Percentiles rank a stretch among this genome's conserved stretches.
Conservation (phyloP, 768 basidiomycete species). For the Mrakia blollopis region DNA sequence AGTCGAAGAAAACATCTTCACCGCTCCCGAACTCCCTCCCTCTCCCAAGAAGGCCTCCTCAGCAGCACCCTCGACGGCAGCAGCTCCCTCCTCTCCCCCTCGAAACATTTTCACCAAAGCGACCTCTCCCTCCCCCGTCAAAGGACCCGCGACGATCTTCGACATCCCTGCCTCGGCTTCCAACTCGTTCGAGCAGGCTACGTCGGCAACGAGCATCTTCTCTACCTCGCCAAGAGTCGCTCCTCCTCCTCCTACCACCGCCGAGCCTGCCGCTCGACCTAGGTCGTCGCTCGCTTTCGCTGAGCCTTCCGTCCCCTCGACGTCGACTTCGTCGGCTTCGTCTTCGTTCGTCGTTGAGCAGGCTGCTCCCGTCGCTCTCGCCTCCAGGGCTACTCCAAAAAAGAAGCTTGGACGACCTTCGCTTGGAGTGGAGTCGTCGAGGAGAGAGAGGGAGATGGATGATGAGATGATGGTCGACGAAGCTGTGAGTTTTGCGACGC, state of each 20-base stretch:
- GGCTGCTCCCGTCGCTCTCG: not conserved
- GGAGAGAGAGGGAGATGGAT: constrained; percentile 5
- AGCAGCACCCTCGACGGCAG: not conserved
- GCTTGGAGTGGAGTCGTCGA: constrained; percentile 4
- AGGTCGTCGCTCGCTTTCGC: constrained; percentile 6
- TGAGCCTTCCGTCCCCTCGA: not conserved
- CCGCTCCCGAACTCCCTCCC: constrained; percentile 8
- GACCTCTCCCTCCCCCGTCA: not conserved
- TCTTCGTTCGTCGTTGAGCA: not conserved
- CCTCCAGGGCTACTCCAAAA: constrained; percentile 18
- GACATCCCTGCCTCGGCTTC: not conserved
- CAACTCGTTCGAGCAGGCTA: constrained; percentile 11
- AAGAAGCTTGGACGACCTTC: constrained; percentile 28
- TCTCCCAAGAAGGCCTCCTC: not conserved
- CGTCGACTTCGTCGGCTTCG: not conserved
- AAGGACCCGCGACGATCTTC: constrained; percentile 10
- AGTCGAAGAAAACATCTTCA: not conserved
- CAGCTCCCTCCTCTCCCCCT: not conserved
- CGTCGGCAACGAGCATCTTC: constrained; percentile 7
- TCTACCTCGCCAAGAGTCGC: constrained; percentile 8
- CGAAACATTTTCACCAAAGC: constrained; percentile 16
- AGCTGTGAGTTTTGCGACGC: constrained; percentile 4
- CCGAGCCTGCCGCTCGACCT: not conserved
- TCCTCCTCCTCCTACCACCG: not conserved
- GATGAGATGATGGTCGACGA: constrained; percentile 9